These are phyloP conservation scores for Boletus vinaceobasis DNA, from an alignment of 768 basidiomycete species.

Conservation along the genomic window DNA sequence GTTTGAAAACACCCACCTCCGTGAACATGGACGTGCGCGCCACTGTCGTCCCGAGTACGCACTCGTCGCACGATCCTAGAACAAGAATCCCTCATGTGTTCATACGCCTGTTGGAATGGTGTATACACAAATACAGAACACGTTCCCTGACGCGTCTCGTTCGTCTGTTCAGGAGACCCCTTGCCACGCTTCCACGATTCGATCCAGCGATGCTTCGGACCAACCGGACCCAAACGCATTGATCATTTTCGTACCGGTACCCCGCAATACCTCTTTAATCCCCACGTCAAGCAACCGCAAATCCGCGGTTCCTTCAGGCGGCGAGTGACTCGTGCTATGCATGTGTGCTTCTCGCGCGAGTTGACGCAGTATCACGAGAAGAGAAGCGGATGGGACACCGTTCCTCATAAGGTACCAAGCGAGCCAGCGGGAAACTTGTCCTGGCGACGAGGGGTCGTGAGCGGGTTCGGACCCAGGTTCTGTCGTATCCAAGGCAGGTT, in stretches of 20 bases:
- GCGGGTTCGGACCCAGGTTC: constrained; percentile 3
- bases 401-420: constrained; percentile 73
- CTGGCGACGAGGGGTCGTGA: constrained; percentile 5
- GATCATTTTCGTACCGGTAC: constrained; percentile 79
- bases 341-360: constrained; percentile 61
- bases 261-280: constrained; percentile 83
- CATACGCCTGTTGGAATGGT: not conserved
- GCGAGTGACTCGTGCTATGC: constrained; percentile 48
- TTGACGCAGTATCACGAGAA: constrained; percentile 58
- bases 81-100: not conserved
- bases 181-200: constrained; percentile 59
- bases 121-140: too few relatives aligned
- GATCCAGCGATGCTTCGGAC: constrained; percentile 66
- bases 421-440: constrained; percentile 38
- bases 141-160: not conserved
- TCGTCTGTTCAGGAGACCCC: constrained; percentile 8
- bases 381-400: constrained; percentile 64
- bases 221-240: constrained; percentile 68
- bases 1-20: not conserved
- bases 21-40: too few relatives aligned
- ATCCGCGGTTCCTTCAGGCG: constrained; percentile 50
- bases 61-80: not conserved
- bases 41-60: not conserved
- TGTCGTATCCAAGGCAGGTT: constrained; percentile 32
- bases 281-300: constrained; percentile 42